Base-by-base conservation (phyloP, 306 rosid genomes). In the Castanospermum australe region DNA sequence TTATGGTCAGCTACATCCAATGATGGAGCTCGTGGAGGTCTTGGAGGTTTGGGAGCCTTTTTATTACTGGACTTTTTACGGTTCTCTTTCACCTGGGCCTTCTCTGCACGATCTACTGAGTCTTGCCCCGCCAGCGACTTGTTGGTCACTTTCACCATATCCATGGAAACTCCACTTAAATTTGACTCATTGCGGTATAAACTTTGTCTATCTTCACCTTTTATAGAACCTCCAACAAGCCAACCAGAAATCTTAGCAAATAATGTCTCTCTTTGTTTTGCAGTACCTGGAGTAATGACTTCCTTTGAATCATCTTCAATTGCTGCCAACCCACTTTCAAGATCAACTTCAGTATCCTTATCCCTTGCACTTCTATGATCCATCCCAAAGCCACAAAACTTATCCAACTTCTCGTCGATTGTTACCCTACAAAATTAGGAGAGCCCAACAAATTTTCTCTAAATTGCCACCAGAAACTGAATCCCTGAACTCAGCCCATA, bases 41-140 rank as follows among this genome's bases (percentile, higher is more conserved):
- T 91, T n/a, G 99, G 99, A 65, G 99, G 99, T 64, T 88, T 95
- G 8, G 84, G 73, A 62, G 99, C 71, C 77, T 91, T 96, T 71
- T 89, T 91, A 67, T 89, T 88, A 87, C 87, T 68, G 0, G 75
- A 82, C 78, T 91, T 95, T 57, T 93, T 93, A n/a, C 79, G 87
- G 73, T 91, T 95, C 72, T 88, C 98, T 90, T 90, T 93, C 30
- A 15, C 74, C 2, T 62, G 56, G 21, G 80, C 77, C 81, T 85
- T 90, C 81, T 82, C 83, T 12, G 6, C 72, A 68, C 44, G 79
- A 64, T 77, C 83, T 42, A 56, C 69, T 18, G 50, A 38, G 20
- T 72, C 86, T 61, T 69, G 72, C 57, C 80, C 79, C 32, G 70
- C 82, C 73, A 59, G 60, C 50, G 72, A 44, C 73, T 78, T 86